Evolutionary conservation across 2,329 filamentous ascomycete species (phyloP).

Genomic region (Stachybotrys chlorohalonatus): DNA sequence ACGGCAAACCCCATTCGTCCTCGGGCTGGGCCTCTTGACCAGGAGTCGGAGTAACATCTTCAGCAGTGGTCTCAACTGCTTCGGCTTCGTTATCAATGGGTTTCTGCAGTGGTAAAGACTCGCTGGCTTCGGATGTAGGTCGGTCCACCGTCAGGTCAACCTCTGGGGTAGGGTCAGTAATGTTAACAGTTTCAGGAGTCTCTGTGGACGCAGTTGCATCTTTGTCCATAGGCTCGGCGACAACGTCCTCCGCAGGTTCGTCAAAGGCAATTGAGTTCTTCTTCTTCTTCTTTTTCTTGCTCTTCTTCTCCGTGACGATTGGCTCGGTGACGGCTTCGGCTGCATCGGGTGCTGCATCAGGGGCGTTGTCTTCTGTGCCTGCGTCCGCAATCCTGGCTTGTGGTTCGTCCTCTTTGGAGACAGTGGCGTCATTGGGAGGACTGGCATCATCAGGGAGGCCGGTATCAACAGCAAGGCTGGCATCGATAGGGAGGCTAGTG

Average conservation of each 20-base stretch:
- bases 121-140: neutral
- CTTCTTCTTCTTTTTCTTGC: constrained; percentile 11
- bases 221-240: neutral
- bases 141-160: neutral
- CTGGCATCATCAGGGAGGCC: neutral
- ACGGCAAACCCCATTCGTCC: neutral
- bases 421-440: neutral
- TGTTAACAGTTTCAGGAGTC: neutral
- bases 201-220: neutral
- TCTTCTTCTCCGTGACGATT: constrained; percentile 1
- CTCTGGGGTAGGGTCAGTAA: neutral
- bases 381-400: neutral
- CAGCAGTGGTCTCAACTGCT: neutral
- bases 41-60: neutral
- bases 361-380: neutral
- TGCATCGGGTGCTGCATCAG: neutral
- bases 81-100: neutral
- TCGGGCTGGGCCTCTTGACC: neutral
- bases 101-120: neutral
- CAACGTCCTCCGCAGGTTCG: neutral
- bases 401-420: neutral
- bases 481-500: neutral
- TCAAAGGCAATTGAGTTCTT: constrained; percentile 6
- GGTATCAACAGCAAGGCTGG: too few relatives aligned
- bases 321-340: neutral